These are phyloP conservation scores for Corynespora cassiicola DNA, from an alignment of 2,329 filamentous ascomycete genomes.

Conservation along the genomic window DNA sequence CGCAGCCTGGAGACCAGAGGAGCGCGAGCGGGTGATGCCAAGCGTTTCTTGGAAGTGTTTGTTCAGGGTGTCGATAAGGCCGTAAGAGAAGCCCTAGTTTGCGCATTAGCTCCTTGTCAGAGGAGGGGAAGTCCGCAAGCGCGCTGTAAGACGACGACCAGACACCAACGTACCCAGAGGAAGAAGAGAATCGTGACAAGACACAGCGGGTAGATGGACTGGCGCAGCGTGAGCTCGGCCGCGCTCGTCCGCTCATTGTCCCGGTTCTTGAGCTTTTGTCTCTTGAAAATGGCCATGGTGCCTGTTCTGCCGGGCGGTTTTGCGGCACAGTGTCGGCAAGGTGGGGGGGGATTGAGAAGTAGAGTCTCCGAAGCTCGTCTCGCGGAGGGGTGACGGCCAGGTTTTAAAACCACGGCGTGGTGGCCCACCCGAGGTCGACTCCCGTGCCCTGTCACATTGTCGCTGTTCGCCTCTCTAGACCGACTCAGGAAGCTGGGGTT, in stretches of 20 bases:
- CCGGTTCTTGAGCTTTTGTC: conserved; percentile 33
- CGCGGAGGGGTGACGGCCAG: background rate
- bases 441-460: conserved; percentile 1
- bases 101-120: conserved; percentile 6
- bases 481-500: conserved; percentile 11
- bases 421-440: conserved; percentile 1
- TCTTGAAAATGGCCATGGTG: conserved; percentile 40
- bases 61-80: conserved; percentile 62
- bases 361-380: background rate
- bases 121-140: conserved; percentile 2
- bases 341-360: background rate
- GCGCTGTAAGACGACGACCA: background rate
- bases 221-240: conserved; percentile 68
- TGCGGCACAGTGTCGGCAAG: background rate
- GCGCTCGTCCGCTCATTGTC: conserved; percentile 58
- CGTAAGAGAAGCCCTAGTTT: conserved; percentile 59
- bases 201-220: conserved; percentile 70
- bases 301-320: background rate
- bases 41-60: conserved; percentile 55
- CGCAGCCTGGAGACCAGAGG: conserved; percentile 56
- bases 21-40: conserved; percentile 51
- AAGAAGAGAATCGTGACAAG: conserved; percentile 72
- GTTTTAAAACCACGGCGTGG: conserved; percentile 1
- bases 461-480: conserved; percentile 4
- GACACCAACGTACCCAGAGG: conserved; percentile 58